Evolutionary conservation across 441 rosid genomes (phyloP), one percentile per base, ranked within the genome.

Genomic region (Arabidopsis hybrid): DNA sequence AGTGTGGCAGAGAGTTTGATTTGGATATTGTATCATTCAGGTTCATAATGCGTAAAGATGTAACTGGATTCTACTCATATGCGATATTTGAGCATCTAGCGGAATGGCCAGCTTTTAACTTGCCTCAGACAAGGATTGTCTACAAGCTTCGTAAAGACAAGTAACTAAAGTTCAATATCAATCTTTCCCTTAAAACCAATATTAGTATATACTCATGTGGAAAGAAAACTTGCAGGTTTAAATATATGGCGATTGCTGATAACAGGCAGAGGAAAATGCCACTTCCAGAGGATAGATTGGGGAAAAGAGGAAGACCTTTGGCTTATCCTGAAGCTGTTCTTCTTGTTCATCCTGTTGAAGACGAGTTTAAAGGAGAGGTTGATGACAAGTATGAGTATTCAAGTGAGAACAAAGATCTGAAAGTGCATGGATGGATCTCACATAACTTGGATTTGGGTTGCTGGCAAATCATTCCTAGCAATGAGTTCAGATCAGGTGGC

Each of bases 331-430:
- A 93, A 78, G 98, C 98, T 4, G 97, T 91, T 61, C 81, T 86
- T 57, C 90, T 93, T 45, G 82, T 85, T 69, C 75, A 88, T 47
- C 98, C 98, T 6, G 80, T 89, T 4, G 95, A 93, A 76, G 82
- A 86, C 7, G 89, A 90, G 68, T 83, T 91, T 72, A 76, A 81
- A 69, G 98, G 96, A 65, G 98, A 93, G 88, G 98, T 93, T 70
- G 98, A 91, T 80, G 99, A 95, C 75, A 95, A 92, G 83, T 95
- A 92, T 55, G 84, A 94, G 64, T 94, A 94, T 69, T 94, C 99
- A 0, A 80, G 91, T 14, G 92, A 90, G 72, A 94, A 94, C 82
- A 88, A 83, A 79, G 84, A 92, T 69, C 83, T 85, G 5, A 67
- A 73, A 50, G 94, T 92, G 17, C 99, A 94, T 64, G 99, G 99